Base-by-base conservation (phyloP, 177 flowering plant genomes). In the Vitis hybrid region DNA sequence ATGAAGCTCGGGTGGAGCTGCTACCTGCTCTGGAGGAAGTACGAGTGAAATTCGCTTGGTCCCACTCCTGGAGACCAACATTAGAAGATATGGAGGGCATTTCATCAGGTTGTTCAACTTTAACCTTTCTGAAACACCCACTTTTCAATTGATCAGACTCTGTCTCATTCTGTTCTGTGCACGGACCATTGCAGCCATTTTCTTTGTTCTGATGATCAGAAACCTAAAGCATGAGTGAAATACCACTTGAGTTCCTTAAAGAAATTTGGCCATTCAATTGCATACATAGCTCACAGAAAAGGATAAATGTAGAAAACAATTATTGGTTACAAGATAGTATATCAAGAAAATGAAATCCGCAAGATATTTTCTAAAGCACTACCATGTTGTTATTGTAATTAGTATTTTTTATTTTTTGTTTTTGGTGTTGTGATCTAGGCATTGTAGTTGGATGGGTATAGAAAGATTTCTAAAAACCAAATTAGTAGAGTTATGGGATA, bases 1-100 rank as follows among this genome's bases (percentile, higher is more conserved):
- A 74, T 45, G 77, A 70, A 71, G 75, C 79, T 60, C 61, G 80
- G 20, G 74, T 76, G 65, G 93, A 85, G 76, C 84, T 80, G 70
- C 82, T 83, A 75, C 76, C 83, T 39, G 73, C 74, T 74, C 79
- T 74, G n/a, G 86, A 70, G 29, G 72, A 60, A 65, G 63, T 64
- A 66, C 31, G 58, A 50, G 73, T 7, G 4, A 79, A 67, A 62
- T 74, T 76, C 51, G 82, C 75, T 74, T 82, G 82, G 78, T 65
- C 68, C 82, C 84, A 83, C 51, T 79, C 89, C 70, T 81, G 77
- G 70, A 76, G 77, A 59, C 72, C 84, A 60, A 5, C 70, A 68
- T 67, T 65, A 31, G 85, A 78, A 50, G 86, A 75, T 20, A 77
- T 50, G 64, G 74, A 79, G 10, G 80, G 66, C 55, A 70, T 72